Evolutionary conservation across 1,284 basidiomycete genomes (phyloP), one percentile per base, ranked within the genome.

Genomic region (Heterobasidion parviporum): DNA sequence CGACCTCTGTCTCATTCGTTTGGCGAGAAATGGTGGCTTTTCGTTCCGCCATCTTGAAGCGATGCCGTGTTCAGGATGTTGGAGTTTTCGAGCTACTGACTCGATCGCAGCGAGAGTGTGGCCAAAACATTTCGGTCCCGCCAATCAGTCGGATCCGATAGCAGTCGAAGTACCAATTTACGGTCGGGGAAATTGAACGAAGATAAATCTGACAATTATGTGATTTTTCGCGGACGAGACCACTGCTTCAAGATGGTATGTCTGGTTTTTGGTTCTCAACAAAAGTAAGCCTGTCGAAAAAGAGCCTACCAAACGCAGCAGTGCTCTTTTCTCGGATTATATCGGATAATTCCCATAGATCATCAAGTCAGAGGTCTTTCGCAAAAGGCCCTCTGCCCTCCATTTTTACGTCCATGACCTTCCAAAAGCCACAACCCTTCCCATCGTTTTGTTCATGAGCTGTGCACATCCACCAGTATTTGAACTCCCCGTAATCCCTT

Each of bases 1-100:
- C 79, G 63, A 99, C 96, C 61, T 88, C 75, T 1, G 97, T 99
- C 77, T 99, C 97, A 66, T 85, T 91, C 9, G 97, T 98, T 67
- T 91, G 91, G 57, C 96, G 82, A 50, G 85, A 82, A 55, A 98
- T 75, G 7, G 81, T 80, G 26, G 96, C 95, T 58, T 77, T 78
- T 63, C 87, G 73, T 57, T 78, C 70, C 59, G 77, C 70, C 78
- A 80, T 81, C 16, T 45, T 35, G 53, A 54, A 50, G n/a, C 32
- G 54, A 16, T 20, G 47, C n/a, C 2, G 52, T 41, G 46, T 18
- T 7, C 8, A 16, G 32, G 32, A 46, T 45, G n/a, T 15, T 6
- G 20, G 18, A 14, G 41, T 6, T 53, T 3, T 20, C 20, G 33
- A 38, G 50, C 16, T n/a, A 48, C 15, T 26, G 20, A 33, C 41